Base-by-base conservation (phyloP, 164 flowering plant genomes). In the Aristolochia contorta region DNA sequence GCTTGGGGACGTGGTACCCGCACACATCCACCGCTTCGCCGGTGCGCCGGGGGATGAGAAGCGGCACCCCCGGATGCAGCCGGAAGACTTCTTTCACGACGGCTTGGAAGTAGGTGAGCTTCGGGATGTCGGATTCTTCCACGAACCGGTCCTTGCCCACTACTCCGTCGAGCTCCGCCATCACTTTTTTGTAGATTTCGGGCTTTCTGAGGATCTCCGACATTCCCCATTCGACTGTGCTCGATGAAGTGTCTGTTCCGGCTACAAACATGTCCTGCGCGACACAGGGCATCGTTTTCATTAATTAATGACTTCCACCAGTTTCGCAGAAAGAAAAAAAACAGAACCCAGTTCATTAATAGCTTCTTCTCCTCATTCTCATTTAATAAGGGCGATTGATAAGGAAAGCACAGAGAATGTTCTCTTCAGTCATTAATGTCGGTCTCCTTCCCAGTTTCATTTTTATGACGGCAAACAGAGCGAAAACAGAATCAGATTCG, bases 211-310 rank as follows among this genome's bases (percentile, higher is more conserved):
- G 59, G 54, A 77, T 56, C 33, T 72, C 78, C 2, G 76, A 19
- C 72, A 77, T 69, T 5, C 70, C 78, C 78, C 78, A 77, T 50
- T 77, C 78, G 0, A 77, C 66, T 0, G 80, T 72, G 65, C 71
- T 74, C 12, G 78, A 67, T 6, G 74, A 48, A 47, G 80, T 74
- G 41, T 77, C 80, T 0, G 76, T 74, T 16, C 80, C 80, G 0
- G 72, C 80, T 0, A 65, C 54, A 53, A 77, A 74, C 68, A 77
- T 62, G 52, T 74, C 78, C 80, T 74, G 65, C 65, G 58, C 6
- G 43, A 27, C n/a, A n/a, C n/a, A n/a, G n/a, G n/a, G n/a, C n/a
- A n/a, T n/a, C n/a, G n/a, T n/a, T n/a, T n/a, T n/a, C n/a, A n/a
- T n/a, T n/a, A n/a, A n/a, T n/a, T n/a, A n/a, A n/a, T n/a, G n/a